phyloP scores from a whole-genome alignment of 2,329 filamentous ascomycete species.

The Dactylellina haptotyla region DNA sequence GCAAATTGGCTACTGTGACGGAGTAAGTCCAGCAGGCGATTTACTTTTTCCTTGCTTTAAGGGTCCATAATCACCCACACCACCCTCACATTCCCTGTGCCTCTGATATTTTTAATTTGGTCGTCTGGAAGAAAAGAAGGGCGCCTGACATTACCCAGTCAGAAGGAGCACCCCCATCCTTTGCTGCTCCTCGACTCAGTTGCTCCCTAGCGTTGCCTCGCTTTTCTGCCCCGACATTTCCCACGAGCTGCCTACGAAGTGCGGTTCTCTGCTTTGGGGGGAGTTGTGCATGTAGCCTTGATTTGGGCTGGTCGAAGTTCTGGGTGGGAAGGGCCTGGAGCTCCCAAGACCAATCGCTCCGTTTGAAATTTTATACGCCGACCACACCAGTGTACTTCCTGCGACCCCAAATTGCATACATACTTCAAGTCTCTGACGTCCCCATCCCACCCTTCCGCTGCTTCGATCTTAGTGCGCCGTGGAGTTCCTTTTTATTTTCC shows the following conservation, averaged over 20 bases:
- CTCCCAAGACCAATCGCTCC: slow-evolving; percentile 48
- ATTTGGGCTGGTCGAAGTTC: slow-evolving; percentile 24
- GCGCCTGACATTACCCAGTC: slow-evolving; percentile 52
- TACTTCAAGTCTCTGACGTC: slow-evolving; percentile 18
- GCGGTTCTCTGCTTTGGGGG: too few species aligned
- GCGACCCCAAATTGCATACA: slow-evolving; percentile 38
- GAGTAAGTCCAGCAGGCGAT: slow-evolving; percentile 49
- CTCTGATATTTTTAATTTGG: slow-evolving; percentile 28
- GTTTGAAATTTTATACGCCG: slow-evolving; percentile 44
- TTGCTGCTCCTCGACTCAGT: too few species aligned
- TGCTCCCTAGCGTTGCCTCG: slow-evolving; percentile 22
- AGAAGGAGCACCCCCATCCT: slow-evolving; percentile 49
- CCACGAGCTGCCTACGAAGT: slow-evolving; percentile 43
- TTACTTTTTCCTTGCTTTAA: slow-evolving; percentile 29
- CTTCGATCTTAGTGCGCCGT: slow-evolving; percentile 32
- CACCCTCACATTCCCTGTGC: slow-evolving; percentile 38
- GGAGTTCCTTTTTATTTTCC: slow-evolving; percentile 8
- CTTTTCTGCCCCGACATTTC: slow-evolving; percentile 29
- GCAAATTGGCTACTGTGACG: slow-evolving; percentile 44
- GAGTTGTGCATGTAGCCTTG: slow-evolving; percentile 10
- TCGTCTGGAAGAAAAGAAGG: slow-evolving; percentile 9
- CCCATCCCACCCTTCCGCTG: slow-evolving; percentile 27
- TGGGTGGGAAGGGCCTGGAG: slow-evolving; percentile 32
- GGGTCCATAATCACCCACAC: slow-evolving; percentile 21
- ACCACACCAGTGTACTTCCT: slow-evolving; percentile 36